Conservation (phyloP, 75 land plant species). For the Larix kaempferi region DNA sequence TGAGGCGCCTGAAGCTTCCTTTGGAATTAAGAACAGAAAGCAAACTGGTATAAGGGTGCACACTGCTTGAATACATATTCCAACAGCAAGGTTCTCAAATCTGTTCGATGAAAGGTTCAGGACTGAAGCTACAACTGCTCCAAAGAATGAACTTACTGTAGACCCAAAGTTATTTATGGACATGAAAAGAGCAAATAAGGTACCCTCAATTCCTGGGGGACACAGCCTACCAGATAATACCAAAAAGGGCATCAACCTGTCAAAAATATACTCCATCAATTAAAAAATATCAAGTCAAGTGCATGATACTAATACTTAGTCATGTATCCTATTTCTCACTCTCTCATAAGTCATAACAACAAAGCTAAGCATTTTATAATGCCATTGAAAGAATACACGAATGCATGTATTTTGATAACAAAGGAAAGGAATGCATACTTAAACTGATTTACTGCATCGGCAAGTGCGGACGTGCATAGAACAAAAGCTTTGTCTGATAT, state of each 20-base stretch:
- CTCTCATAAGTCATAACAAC: too few relatives aligned
- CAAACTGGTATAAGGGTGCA: conserved; percentile 58
- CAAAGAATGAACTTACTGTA: conserved; percentile 63
- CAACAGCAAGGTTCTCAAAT: conserved; percentile 68
- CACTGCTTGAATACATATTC: conserved; percentile 39
- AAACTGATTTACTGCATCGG: conserved; percentile 74
- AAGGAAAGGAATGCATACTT: conserved; percentile 44
- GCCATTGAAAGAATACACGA: neutral
- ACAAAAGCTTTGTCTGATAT: conserved; percentile 70
- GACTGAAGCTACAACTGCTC: conserved; percentile 66
- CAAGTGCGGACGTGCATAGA: conserved; percentile 64
- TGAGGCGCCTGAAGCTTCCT: conserved; percentile 43
- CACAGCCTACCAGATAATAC: conserved; percentile 82
- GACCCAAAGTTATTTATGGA: conserved; percentile 77
- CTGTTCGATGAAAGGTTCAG: conserved; percentile 55
- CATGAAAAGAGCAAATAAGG: conserved; percentile 89
- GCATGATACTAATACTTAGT: neutral
- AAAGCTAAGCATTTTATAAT: neutral
- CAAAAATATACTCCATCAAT: neutral
- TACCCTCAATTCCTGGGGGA: conserved; percentile 88
- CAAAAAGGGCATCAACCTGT: conserved; percentile 90
- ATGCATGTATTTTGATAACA: neutral
- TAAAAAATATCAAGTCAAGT: neutral
- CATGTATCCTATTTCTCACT: neutral
- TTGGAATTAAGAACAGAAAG: conserved; percentile 64